Conservation (phyloP, 352 stramenopile genomes). For the Phytophthora nicotianae region DNA sequence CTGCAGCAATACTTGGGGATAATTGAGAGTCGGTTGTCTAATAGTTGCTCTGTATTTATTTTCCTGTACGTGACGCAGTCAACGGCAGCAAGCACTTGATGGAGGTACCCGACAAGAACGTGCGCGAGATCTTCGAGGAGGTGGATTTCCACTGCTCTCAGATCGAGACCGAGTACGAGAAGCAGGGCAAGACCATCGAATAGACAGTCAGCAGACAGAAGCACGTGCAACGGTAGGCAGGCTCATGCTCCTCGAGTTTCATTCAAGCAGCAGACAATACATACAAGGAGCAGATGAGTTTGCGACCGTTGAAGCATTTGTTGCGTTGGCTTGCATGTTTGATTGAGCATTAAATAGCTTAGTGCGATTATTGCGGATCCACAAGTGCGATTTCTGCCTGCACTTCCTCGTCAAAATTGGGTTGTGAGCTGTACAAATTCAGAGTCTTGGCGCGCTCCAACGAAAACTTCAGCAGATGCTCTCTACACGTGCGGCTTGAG, state of each 20-base stretch:
- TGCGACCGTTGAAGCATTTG: conserved; percentile 5
- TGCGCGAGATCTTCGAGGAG: conserved; percentile 86
- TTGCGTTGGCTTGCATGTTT: conserved; percentile 5
- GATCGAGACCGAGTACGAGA: conserved; percentile 89
- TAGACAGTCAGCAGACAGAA: conserved; percentile 38
- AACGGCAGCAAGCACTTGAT: conserved; percentile 78
- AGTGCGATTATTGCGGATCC: conserved; percentile 56
- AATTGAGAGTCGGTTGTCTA: not conserved
- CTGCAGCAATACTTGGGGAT: not conserved
- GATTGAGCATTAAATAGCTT: conserved; percentile 35
- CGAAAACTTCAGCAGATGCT: conserved; percentile 58
- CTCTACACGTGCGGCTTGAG: conserved; percentile 55
- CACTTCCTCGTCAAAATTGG: conserved; percentile 48
- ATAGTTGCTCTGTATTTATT: conserved; percentile 1
- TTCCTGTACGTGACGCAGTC: conserved; percentile 43
- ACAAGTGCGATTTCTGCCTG: conserved; percentile 57
- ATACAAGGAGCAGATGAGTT: conserved; percentile 23
- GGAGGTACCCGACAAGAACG: conserved; percentile 73
- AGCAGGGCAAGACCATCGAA: conserved; percentile 83
- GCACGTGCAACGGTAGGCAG: conserved; percentile 12
- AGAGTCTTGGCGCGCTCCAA: conserved; percentile 52
- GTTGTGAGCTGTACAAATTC: conserved; percentile 42
- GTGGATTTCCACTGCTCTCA: conserved; percentile 85
- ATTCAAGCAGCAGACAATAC: conserved; percentile 24
- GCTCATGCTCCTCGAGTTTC: conserved; percentile 19